Percentiles rank a stretch among this genome's conserved stretches.
These are phyloP conservation scores for Celoporthe dispersa DNA, from an alignment of 2,329 filamentous ascomycete species.

Conservation along the genomic window DNA sequence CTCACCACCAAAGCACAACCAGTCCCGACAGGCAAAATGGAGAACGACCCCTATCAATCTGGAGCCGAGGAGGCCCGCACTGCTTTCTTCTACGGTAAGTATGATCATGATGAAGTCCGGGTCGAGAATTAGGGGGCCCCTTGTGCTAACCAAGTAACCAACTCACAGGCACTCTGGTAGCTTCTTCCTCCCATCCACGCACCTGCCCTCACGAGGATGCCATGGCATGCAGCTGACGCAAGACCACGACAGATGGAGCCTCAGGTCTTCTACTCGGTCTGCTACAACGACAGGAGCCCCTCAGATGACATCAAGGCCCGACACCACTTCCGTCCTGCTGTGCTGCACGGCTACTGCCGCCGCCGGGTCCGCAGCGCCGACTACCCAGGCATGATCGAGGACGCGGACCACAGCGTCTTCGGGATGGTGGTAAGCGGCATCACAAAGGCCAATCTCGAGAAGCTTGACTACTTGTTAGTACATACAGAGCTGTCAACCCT, in stretches of 20 bases:
- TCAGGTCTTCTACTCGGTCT: constrained; percentile 83
- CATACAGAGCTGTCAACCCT: no score
- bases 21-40: background rate
- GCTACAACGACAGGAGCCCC: constrained; percentile 63
- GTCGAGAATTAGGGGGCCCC: no score
- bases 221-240: background rate
- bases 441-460: constrained; percentile 73
- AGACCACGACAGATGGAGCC: constrained; percentile 68
- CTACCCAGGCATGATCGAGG: constrained; percentile 78
- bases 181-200: background rate
- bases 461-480: constrained; percentile 70
- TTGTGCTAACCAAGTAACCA: constrained; percentile 33
- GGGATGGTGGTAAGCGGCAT: constrained; percentile 80
- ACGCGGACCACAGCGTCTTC: constrained; percentile 62
- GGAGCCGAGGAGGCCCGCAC: constrained; percentile 36
- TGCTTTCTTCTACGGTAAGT: constrained; percentile 64
- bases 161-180: constrained; percentile 45
- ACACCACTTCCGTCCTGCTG: constrained; percentile 70
- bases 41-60: constrained; percentile 9
- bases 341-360: constrained; percentile 75
- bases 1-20: background rate
- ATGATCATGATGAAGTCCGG: constrained; percentile 33
- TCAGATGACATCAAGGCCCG: constrained; percentile 57
- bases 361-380: constrained; percentile 70
- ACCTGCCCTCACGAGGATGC: background rate